These are phyloP conservation scores for Penicillium sp. DNA, from an alignment of 2,329 filamentous ascomycete species.

Conservation along the genomic window DNA sequence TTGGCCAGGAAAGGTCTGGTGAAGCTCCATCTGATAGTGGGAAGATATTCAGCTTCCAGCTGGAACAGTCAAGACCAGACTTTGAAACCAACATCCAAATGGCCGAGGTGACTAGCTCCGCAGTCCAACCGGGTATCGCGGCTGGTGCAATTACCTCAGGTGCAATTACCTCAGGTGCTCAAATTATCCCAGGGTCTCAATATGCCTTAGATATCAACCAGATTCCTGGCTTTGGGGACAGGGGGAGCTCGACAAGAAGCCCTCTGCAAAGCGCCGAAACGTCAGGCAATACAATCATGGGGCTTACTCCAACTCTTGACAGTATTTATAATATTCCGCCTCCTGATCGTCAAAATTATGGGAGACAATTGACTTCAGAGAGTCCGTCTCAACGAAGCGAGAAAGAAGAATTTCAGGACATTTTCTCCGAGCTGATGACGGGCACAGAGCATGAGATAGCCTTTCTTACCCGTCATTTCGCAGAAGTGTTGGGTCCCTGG, in stretches of 20 bases:
- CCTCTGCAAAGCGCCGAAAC: conserved; percentile 12
- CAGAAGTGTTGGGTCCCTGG: conserved; percentile 46
- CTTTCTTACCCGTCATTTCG: conserved; percentile 47
- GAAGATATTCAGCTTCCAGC: background rate
- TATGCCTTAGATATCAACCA: conserved; percentile 1
- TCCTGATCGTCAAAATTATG: conserved; percentile 10
- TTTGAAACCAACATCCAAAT: conserved; percentile 1
- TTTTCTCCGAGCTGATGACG: conserved; percentile 46
- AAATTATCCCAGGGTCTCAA: conserved; percentile 3
- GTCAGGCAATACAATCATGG: conserved; percentile 20
- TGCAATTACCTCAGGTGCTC: background rate
- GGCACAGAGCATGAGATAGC: conserved; percentile 48
- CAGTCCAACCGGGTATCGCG: background rate
- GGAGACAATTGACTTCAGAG: conserved; percentile 17
- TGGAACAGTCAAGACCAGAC: background rate
- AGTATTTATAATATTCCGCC: conserved; percentile 8
- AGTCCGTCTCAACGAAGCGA: conserved; percentile 34
- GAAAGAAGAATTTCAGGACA: conserved; percentile 42
- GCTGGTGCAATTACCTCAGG: background rate
- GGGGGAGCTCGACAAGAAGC: conserved; percentile 12
- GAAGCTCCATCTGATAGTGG: background rate
- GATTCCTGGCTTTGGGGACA: background rate
- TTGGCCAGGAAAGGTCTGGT: background rate
- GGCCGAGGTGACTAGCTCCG: background rate
- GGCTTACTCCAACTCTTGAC: conserved; percentile 9